Evolutionary conservation across 164 flowering plant species (phyloP).

Genomic region (Sedum album): DNA sequence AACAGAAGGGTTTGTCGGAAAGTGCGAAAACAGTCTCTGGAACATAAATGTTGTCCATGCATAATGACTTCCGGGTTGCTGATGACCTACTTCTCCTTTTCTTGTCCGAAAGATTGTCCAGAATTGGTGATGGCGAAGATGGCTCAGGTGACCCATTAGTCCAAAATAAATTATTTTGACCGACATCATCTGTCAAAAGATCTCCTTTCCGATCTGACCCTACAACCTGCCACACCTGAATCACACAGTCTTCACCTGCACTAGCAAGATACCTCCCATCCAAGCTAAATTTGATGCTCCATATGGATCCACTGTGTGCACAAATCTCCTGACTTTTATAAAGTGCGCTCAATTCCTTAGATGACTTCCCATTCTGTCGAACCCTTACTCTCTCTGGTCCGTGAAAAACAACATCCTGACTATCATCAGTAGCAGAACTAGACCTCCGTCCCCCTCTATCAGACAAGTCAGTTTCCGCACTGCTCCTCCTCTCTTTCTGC

Average conservation of each 20-base stretch:
- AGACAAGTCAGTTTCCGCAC: constrained; percentile 88
- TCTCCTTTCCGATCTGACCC: constrained; percentile 86
- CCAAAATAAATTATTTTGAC: constrained; percentile 32
- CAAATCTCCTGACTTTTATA: constrained; percentile 58
- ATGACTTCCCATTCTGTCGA: constrained; percentile 78
- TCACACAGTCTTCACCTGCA: constrained; percentile 98
- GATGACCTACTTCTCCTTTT: constrained; percentile 71
- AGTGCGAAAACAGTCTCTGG: constrained; percentile 83
- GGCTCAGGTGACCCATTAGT: constrained; percentile 78
- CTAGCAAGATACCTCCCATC: constrained; percentile 91
- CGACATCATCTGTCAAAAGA: constrained; percentile 49
- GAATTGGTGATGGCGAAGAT: constrained; percentile 32
- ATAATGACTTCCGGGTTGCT: constrained; percentile 62
- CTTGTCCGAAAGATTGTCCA: constrained; percentile 45
- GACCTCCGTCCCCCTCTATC: constrained; percentile 93
- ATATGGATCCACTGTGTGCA: constrained; percentile 91
- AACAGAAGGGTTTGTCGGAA: constrained; percentile 80
- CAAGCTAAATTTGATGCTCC: constrained; percentile 89
- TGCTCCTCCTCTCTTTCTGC: constrained; percentile 65
- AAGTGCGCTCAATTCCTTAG: constrained; percentile 68
- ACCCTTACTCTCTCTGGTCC: constrained; percentile 82
- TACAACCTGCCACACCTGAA: constrained; percentile 87
- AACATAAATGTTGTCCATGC: constrained; percentile 54
- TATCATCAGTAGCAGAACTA: constrained; percentile 94
- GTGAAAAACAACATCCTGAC: constrained; percentile 79